Base-by-base conservation (phyloP, 768 basidiomycete species). In the Cystobasidium onofrii region DNA sequence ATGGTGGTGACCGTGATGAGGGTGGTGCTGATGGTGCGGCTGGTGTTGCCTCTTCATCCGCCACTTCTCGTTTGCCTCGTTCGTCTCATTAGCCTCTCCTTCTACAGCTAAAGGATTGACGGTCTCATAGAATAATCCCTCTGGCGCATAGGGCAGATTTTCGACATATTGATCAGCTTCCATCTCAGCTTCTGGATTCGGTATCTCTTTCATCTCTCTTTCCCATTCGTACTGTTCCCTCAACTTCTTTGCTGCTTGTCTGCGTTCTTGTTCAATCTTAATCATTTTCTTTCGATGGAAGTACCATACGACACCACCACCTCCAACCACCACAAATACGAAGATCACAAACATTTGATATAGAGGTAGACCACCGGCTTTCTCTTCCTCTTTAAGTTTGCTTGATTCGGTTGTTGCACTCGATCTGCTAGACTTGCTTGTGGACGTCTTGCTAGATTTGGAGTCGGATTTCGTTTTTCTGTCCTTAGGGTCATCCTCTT, bases 111-210 rank as follows among this genome's bases (percentile, higher is more conserved):
- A 50, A 50, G 46, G 46, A n/a, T 50, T 20, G 46, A n/a, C 46
- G 6, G 46, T 50, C 18, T 20, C 46, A n/a, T 50, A 50, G n/a
- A 50, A 50, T n/a, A 50, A n/a, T 9, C 46, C 46, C 25, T 64
- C 43, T 34, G 25, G 36, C 23, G 34, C 63, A 46, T 64, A 64
- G 15, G 36, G 36, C 2, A 27, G 27, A 43, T 64, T 46, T 27
- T 64, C 33, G 12, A 43, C 33, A 18, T n/a, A 17, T 20, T 64
- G 63, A n/a, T 64, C 63, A 27, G 36, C 36, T 39, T 46, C 63
- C 64, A 75, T n/a, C n/a, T 75, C 76, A 0, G 54, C 46, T 36
- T 74, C 66, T 1, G 55, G 63, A 39, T 60, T 43, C 36, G 69
- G 33, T 34, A 54, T 55, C 25, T 27, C 52, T 52, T 52, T 9